phyloP scores from a whole-genome alignment of 2,329 filamentous ascomycete genomes.

The Plectosphaerella cucumerina region DNA sequence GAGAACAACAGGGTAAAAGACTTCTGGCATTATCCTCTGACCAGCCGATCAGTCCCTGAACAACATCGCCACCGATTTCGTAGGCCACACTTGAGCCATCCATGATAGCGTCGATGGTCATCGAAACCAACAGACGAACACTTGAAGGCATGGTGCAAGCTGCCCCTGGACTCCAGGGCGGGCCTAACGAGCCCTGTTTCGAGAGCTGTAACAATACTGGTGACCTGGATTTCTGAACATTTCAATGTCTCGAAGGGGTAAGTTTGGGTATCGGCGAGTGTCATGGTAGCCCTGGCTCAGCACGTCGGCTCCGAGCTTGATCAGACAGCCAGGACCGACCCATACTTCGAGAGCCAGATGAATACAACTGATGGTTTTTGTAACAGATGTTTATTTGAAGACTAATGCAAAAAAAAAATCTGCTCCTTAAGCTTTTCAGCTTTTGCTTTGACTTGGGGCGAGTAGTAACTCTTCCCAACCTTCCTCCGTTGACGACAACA shows the following conservation, averaged over 20 bases:
- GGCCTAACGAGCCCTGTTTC: slow-evolving; percentile 30
- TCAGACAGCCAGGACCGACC: slow-evolving; percentile 40
- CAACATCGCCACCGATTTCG: slow-evolving; percentile 41
- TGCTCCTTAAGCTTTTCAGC: too few species aligned
- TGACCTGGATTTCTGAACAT: slow-evolving; percentile 40
- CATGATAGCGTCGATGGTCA: slow-evolving; percentile 31
- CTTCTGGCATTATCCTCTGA: slow-evolving; percentile 48
- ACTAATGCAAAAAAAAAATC: too few species aligned
- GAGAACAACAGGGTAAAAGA: slow-evolving; percentile 45
- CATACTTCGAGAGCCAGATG: slow-evolving; percentile 43
- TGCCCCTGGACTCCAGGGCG: slow-evolving; percentile 32
- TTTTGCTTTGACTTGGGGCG: too few species aligned
- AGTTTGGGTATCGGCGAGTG: slow-evolving; percentile 24
- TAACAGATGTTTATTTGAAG: too few species aligned
- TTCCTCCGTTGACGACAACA: too few species aligned
- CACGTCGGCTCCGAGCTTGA: slow-evolving; percentile 38
- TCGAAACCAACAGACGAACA: slow-evolving; percentile 23
- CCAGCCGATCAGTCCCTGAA: slow-evolving; percentile 48
- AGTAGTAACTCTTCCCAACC: too few species aligned
- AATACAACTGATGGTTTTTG: slow-evolving; percentile 38
- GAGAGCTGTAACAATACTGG: slow-evolving; percentile 40
- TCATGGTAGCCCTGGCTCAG: slow-evolving; percentile 30
- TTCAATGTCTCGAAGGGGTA: slow-evolving; percentile 34
- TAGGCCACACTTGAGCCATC: slow-evolving; percentile 33
- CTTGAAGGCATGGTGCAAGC: slow-evolving; percentile 32